phyloP scores from a whole-genome alignment of 768 basidiomycete genomes.

The Phanerodontia chrysosporium region DNA sequence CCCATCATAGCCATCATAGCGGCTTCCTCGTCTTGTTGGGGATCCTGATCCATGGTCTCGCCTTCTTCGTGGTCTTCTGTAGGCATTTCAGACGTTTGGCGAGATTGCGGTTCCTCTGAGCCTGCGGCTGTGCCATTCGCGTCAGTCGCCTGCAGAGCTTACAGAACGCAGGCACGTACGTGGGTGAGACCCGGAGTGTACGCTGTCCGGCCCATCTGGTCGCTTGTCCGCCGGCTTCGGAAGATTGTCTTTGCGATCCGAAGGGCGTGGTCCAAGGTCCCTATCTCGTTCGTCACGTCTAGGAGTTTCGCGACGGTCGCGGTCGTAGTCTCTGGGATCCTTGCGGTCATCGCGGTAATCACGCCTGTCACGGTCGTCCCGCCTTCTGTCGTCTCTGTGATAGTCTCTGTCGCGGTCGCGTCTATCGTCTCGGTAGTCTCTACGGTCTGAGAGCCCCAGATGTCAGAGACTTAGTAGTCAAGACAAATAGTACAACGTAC shows the following conservation, averaged over 20 bases:
- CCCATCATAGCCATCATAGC: slow-evolving; percentile 93
- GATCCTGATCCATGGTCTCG: slow-evolving; percentile 38
- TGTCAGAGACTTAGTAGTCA: neutral
- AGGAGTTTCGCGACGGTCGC: slow-evolving; percentile 17
- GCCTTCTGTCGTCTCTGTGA: slow-evolving; percentile 44
- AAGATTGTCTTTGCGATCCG: slow-evolving; percentile 28
- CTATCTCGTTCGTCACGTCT: slow-evolving; percentile 11
- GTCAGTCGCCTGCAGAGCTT: neutral
- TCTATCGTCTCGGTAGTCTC: slow-evolving; percentile 23
- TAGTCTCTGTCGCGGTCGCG: slow-evolving; percentile 35
- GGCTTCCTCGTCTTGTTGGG: slow-evolving; percentile 63
- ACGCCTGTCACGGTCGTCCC: slow-evolving; percentile 52
- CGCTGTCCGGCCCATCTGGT: neutral
- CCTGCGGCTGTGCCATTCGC: slow-evolving; percentile 4
- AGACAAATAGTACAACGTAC: neutral
- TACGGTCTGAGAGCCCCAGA: slow-evolving; percentile 13
- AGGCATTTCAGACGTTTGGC: slow-evolving; percentile 41
- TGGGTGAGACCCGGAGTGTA: neutral
- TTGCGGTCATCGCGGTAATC: slow-evolving; percentile 32
- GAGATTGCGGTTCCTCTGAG: slow-evolving; percentile 25
- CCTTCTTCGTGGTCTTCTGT: slow-evolving; percentile 50
- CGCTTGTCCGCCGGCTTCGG: slow-evolving; percentile 2
- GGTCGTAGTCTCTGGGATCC: slow-evolving; percentile 38
- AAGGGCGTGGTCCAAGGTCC: slow-evolving; percentile 17
- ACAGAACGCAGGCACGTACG: slow-evolving; percentile 2